Conservation (phyloP, 176 grass and related monocot species). For the Secale cereale region DNA sequence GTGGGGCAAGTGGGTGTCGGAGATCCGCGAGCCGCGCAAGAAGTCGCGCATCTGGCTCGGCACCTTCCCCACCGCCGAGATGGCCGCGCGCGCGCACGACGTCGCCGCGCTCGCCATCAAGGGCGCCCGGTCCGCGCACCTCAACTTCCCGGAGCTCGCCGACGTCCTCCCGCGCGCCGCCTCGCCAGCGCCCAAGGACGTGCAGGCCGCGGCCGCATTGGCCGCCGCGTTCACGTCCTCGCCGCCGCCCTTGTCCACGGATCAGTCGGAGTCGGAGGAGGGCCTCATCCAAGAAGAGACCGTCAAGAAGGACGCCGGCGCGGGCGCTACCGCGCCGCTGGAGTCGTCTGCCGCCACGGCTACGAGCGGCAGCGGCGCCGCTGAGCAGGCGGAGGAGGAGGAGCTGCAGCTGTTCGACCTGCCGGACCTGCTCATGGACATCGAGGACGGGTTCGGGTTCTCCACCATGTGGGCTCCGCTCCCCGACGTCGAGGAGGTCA, state of each 20-base stretch:
- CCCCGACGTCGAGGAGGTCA: constrained; percentile 56
- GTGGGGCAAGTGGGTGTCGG: constrained; percentile 99
- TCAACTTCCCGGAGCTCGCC: constrained; percentile 91
- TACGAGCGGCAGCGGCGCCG: neutral
- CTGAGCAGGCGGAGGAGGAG: constrained; percentile 21
- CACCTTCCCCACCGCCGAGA: constrained; percentile 80
- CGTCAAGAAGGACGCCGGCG: neutral
- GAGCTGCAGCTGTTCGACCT: constrained; percentile 76
- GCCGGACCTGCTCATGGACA: constrained; percentile 72
- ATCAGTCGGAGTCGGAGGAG: neutral
- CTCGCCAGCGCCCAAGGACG: constrained; percentile 71
- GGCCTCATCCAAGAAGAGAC: constrained; percentile 7
- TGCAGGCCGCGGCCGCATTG: constrained; percentile 84
- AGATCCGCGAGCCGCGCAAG: constrained; percentile 96
- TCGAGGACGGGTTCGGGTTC: constrained; percentile 49
- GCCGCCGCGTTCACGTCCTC: constrained; percentile 40
- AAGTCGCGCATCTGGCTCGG: constrained; percentile 99
- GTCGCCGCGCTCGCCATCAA: constrained; percentile 90
- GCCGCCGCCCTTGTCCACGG: neutral
- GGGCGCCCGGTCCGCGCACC: constrained; percentile 59
- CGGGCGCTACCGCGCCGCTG: neutral
- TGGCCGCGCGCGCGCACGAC: constrained; percentile 96
- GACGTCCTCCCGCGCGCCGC: constrained; percentile 61
- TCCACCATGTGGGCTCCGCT: constrained; percentile 33
- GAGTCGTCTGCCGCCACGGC: constrained; percentile 12